Conservation (phyloP, 1,139 yeast genomes). For the Yamadazyma blattariae region DNA sequence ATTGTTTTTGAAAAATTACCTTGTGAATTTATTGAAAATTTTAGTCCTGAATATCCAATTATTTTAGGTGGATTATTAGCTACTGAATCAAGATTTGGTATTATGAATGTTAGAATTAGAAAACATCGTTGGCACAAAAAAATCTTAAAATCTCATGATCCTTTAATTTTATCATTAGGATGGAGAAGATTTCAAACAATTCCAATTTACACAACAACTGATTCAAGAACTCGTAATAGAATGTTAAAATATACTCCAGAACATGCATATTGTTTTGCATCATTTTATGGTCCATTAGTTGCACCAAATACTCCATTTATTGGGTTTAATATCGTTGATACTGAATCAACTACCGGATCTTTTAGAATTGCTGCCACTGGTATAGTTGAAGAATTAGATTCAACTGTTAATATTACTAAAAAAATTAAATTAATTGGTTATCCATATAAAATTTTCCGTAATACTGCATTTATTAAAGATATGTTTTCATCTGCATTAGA, state of each 20-base stretch:
- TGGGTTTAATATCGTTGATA: slow-evolving; percentile 87
- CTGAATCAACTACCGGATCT: slow-evolving; percentile 78
- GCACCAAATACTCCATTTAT: slow-evolving; percentile 98
- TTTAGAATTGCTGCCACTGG: slow-evolving; percentile 99
- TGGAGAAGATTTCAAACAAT: slow-evolving; percentile 98
- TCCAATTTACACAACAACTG: slow-evolving; percentile 94
- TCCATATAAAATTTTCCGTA: slow-evolving; percentile 90
- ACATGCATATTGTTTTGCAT: slow-evolving; percentile 94
- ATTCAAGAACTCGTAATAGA: slow-evolving; percentile 95
- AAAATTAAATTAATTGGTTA: slow-evolving; percentile 92
- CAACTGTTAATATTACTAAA: slow-evolving; percentile 88
- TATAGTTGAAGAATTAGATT: slow-evolving; percentile 88
- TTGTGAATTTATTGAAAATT: slow-evolving; percentile 84
- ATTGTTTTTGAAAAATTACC: slow-evolving; percentile 82
- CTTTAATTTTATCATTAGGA: slow-evolving; percentile 87
- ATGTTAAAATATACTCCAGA: slow-evolving; percentile 98
- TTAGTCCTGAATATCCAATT: slow-evolving; percentile 81
- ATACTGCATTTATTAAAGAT: slow-evolving; percentile 95
- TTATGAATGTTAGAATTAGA: slow-evolving; percentile 88
- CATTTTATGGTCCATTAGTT: slow-evolving; percentile 95
- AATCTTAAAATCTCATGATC: slow-evolving; percentile 93
- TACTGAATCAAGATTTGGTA: slow-evolving; percentile 91
- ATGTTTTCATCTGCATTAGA: slow-evolving; percentile 93
- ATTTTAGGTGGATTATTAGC: slow-evolving; percentile 88
- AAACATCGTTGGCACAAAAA: slow-evolving; percentile 99